Evolutionary conservation across 805 yeast species (phyloP).

Genomic region (Zygotorulaspora chibaensis): DNA sequence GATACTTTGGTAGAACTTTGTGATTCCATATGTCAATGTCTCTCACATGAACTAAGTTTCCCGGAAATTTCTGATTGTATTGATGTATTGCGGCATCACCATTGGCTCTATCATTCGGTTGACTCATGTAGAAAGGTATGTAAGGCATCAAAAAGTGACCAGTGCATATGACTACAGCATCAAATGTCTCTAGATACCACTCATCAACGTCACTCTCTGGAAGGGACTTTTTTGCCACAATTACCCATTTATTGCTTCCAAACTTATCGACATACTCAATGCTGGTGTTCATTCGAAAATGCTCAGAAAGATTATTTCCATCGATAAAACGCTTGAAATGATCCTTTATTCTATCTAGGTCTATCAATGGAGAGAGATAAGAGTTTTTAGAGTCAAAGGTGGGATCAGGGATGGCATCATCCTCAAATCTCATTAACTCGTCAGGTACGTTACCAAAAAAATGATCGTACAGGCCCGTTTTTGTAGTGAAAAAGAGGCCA

Average conservation of each 20-base stretch:
- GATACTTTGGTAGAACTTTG: constrained; percentile 16
- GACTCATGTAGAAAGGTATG: constrained; percentile 33
- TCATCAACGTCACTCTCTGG: constrained; percentile 27
- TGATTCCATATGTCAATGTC: constrained; percentile 23
- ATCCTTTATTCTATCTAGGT: constrained; percentile 10
- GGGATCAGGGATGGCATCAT: constrained; percentile 1
- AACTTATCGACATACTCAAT: constrained; percentile 18
- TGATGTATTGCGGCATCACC: constrained; percentile 12
- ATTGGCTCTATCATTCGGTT: constrained; percentile 6
- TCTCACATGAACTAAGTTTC: constrained; percentile 46
- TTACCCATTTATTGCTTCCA: constrained; percentile 33
- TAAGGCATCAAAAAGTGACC: constrained; percentile 42
- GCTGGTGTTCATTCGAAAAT: constrained; percentile 14
- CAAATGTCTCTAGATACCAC: constrained; percentile 40
- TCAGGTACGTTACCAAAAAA: constrained; percentile 19
- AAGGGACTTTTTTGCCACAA: constrained; percentile 24
- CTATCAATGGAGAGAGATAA: constrained; percentile 13
- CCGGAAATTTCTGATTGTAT: constrained; percentile 29
- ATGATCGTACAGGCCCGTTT: constrained; percentile 19
- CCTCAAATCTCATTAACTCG: constrained; percentile 16
- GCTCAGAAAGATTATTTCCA: constrained; percentile 3
- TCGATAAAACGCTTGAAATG: constrained; percentile 7
- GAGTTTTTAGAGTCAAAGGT: not conserved
- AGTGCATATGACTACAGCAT: constrained; percentile 39
- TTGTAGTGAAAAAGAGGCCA: constrained; percentile 13